These are phyloP conservation scores for Populus hybrid DNA, from an alignment of 441 rosid genomes.

Conservation along the genomic window DNA sequence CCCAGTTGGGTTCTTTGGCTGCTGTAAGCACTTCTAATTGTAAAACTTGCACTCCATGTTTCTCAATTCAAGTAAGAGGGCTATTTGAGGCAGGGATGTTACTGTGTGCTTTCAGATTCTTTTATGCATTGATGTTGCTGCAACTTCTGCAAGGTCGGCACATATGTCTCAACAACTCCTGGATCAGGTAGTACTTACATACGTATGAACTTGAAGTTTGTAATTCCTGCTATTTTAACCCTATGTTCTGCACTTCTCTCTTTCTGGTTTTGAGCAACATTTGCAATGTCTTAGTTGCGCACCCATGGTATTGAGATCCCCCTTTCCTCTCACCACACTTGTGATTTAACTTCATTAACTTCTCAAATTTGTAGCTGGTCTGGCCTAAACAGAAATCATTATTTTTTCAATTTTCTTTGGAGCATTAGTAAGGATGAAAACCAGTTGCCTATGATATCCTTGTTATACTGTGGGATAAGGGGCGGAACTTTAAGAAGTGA, in stretches of 20 bases:
- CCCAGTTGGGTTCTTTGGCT: constrained; percentile 88
- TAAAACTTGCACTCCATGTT: constrained; percentile 15
- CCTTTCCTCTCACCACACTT: background rate
- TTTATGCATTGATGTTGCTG: constrained; percentile 94
- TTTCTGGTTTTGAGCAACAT: constrained; percentile 11
- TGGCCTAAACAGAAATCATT: background rate
- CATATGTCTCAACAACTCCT: constrained; percentile 76
- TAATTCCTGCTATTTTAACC: constrained; percentile 6
- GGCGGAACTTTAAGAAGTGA: no score
- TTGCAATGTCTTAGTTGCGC: background rate
- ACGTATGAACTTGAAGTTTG: constrained; percentile 20
- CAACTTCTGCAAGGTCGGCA: constrained; percentile 84
- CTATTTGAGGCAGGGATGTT: constrained; percentile 19
- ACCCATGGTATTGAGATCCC: background rate
- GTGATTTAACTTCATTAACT: constrained; percentile 1
- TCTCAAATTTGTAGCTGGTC: background rate
- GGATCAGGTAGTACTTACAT: constrained; percentile 62
- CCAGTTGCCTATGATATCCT: background rate
- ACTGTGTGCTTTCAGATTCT: constrained; percentile 59
- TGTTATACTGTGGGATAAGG: background rate
- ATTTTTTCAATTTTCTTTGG: background rate
- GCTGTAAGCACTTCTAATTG: constrained; percentile 53
- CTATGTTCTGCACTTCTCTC: background rate
- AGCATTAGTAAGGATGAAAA: background rate
- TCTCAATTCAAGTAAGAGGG: constrained; percentile 1